Evolutionary conservation across 208 protist genomes (phyloP).

Genomic region (Leptomonas seymouri): DNA sequence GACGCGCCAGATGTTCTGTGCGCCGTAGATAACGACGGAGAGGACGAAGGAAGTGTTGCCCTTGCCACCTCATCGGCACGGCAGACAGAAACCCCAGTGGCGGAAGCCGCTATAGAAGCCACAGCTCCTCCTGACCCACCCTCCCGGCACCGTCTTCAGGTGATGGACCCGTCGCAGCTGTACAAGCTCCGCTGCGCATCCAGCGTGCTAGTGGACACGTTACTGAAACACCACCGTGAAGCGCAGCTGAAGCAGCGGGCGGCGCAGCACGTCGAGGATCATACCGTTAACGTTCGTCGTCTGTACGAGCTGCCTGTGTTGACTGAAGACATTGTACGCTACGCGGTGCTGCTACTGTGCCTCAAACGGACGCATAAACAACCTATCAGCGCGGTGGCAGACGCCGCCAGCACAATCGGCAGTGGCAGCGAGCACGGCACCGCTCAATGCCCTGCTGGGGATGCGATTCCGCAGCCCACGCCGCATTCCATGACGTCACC

Average conservation of each 20-base stretch:
- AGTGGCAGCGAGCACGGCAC: neutral
- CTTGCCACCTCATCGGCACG: neutral
- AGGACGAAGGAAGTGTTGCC: no score
- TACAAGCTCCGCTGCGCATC: constrained; percentile 23
- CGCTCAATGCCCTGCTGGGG: no score
- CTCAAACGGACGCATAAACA: constrained; percentile 5
- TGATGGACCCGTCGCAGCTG: constrained; percentile 13
- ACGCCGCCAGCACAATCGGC: neutral
- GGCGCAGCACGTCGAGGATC: constrained; percentile 24
- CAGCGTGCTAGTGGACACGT: constrained; percentile 24
- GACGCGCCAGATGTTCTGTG: neutral
- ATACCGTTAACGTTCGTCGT: constrained; percentile 15
- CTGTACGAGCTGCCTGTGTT: constrained; percentile 32
- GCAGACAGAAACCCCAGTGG: neutral
- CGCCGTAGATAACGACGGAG: neutral
- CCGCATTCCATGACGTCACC: neutral
- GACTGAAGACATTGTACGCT: constrained; percentile 31
- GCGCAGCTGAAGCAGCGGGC: constrained; percentile 17
- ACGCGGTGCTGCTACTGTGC: constrained; percentile 20
- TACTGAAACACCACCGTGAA: constrained; percentile 20
- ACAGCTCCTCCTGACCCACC: neutral
- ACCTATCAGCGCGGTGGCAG: neutral
- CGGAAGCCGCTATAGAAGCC: no score
- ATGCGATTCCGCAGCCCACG: neutral
- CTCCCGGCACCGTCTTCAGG: constrained; percentile 14